Base-by-base conservation (phyloP, 2,329 filamentous ascomycete genomes). In the Coniochaeta sp. region DNA sequence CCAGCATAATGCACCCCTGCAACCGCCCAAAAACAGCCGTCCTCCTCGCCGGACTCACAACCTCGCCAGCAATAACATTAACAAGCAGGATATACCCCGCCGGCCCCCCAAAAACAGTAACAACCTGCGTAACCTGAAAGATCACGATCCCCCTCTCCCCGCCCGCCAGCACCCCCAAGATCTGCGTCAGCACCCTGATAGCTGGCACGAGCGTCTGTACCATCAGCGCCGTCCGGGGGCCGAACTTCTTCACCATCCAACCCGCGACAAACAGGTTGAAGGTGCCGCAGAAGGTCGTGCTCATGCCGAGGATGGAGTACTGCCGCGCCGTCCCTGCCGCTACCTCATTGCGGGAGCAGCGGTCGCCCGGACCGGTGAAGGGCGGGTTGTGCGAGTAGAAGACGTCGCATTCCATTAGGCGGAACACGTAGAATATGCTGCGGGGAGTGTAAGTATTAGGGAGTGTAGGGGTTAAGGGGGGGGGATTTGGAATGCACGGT, bases 391-490 rank as follows among this genome's bases (percentile, higher is more conserved):
- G 70, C 31, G 74, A 69, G 65, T 88, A 89, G 63, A 82, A 89
- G 49, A 78, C 76, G 51, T 89, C 82, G 65, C 86, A 89, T 48
- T 81, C 82, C 84, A 89, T 88, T 1, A 86, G 63, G 52, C 83
- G 82, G 58, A 89, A 87, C 22, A 85, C 82, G 74, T 83, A 82
- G 55, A 83, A 73, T 2, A 72, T 71, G 7, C 68, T 71, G 40
- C 73, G 77, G 55, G 69, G 79, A 12, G 12, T 30, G 27, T 30
- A 12, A 30, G 20, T 42, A 14, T 6, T 14, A 9, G n/a, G 28
- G 7, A 12, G 45, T 10, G 9, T 2, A 7, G 35, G 16, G 33
- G 14, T 47, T 26, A 30, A 9, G 18, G 14, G 3, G 24, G n/a
- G 24, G 28, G 27, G 8, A n/a, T n/a, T n/a, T 22, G 38, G n/a